Evolutionary conservation across 2,329 filamentous ascomycete genomes (phyloP).

Genomic region (Exserohilum rostratum): DNA sequence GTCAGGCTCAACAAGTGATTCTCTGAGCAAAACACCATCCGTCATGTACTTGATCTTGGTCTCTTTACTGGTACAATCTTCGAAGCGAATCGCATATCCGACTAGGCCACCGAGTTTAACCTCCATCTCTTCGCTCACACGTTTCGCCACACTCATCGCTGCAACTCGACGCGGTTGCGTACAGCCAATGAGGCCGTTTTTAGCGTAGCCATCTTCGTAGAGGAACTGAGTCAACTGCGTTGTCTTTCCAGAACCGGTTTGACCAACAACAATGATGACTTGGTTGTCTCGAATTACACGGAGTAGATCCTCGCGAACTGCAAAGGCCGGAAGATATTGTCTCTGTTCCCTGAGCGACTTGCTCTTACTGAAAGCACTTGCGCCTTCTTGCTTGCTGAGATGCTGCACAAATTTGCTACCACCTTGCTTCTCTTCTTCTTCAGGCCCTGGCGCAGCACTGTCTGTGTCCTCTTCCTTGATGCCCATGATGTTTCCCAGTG

Average conservation of each 20-base stretch:
- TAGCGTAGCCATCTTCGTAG: conserved; percentile 91
- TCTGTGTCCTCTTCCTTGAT: conserved; percentile 90
- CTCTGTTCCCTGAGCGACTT: conserved; percentile 90
- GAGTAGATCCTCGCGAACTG: conserved; percentile 89
- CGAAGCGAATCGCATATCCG: conserved; percentile 96
- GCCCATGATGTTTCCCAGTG: conserved; percentile 92
- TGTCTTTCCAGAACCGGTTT: conserved; percentile 97
- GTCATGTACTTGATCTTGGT: conserved; percentile 99
- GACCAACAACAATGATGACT: conserved; percentile 93
- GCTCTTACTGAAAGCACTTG: conserved; percentile 90
- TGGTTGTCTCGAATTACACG: conserved; percentile 95
- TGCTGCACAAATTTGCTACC: conserved; percentile 86
- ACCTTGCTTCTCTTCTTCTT: conserved; percentile 70
- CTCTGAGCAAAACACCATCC: conserved; percentile 90
- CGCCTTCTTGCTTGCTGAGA: conserved; percentile 81
- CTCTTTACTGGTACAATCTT: conserved; percentile 95
- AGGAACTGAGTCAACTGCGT: conserved; percentile 97
- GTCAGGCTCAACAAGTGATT: conserved; percentile 90
- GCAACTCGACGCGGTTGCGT: conserved; percentile 96
- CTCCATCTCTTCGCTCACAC: conserved; percentile 98
- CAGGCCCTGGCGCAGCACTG: conserved; percentile 78
- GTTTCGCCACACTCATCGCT: conserved; percentile 98
- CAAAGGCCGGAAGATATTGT: conserved; percentile 93
- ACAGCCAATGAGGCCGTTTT: conserved; percentile 88
- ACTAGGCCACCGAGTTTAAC: conserved; percentile 85